phyloP scores from a whole-genome alignment of 495 filamentous ascomycete genomes.

The Neurospora hispaniola region DNA sequence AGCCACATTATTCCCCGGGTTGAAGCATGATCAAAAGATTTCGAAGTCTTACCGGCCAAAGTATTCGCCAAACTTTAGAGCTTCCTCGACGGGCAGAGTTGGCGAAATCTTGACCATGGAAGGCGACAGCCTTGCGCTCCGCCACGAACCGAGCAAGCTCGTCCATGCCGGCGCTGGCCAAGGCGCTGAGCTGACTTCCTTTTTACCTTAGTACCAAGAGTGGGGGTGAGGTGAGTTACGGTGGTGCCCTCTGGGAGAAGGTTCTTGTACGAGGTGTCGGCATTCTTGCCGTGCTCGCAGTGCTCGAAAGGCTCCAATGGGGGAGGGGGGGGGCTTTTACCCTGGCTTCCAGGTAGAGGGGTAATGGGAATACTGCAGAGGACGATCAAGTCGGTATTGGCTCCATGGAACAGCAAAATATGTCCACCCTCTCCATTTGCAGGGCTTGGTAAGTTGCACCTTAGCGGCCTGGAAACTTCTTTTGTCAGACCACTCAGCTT shows the following conservation, averaged over 20 bases:
- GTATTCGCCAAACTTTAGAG: conserved; percentile 61
- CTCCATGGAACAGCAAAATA: neutral
- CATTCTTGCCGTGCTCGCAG: conserved; percentile 60
- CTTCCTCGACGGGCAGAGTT: conserved; percentile 57
- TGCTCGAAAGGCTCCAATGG: conserved; percentile 61
- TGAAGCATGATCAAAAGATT: neutral
- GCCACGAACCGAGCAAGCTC: conserved; percentile 72
- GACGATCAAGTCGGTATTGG: conserved; percentile 25
- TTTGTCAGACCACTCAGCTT: conserved; percentile 34
- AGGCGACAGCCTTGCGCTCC: conserved; percentile 69
- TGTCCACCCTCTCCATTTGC: neutral
- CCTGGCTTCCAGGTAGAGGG: conserved; percentile 60
- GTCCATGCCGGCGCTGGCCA: conserved; percentile 60
- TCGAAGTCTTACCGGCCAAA: conserved; percentile 48
- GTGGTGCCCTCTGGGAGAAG: conserved; percentile 46
- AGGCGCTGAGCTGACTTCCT: conserved; percentile 64
- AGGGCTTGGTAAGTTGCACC: conserved; percentile 12
- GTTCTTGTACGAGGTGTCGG: conserved; percentile 56
- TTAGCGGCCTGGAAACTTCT: conserved; percentile 34
- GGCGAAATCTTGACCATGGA: conserved; percentile 70
- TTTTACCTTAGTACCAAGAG: conserved; percentile 64
- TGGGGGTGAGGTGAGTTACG: conserved; percentile 53
- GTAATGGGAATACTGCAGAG: conserved; percentile 57
- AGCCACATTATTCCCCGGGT: neutral
- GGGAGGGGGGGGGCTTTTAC: conserved; percentile 49